These are phyloP conservation scores for Sclerotinia sclerotiorum DNA, from an alignment of 2,329 filamentous ascomycete genomes.

Conservation along the genomic window DNA sequence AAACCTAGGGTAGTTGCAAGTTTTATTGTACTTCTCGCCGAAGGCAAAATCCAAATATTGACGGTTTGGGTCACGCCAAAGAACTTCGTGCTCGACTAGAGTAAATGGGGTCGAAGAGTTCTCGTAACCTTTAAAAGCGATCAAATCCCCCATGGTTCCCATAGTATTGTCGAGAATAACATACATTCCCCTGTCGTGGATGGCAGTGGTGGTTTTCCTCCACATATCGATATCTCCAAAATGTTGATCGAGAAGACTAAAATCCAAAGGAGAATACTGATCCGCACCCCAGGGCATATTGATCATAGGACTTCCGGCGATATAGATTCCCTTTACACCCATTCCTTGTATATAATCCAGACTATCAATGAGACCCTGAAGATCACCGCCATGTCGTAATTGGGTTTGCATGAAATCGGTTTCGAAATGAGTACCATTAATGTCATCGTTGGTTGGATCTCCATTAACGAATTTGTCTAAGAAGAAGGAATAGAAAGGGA, in stretches of 20 bases:
- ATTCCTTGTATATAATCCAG: conserved; percentile 65
- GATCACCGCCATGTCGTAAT: conserved; percentile 62
- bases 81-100: conserved; percentile 52
- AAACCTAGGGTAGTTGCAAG: conserved; percentile 60
- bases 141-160: conserved; percentile 61
- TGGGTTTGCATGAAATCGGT: conserved; percentile 61
- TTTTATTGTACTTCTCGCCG: conserved; percentile 54
- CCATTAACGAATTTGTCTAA: conserved; percentile 65
- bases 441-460: conserved; percentile 59
- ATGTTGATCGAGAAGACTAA: conserved; percentile 63
- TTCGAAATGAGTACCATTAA: conserved; percentile 60
- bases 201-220: conserved; percentile 57
- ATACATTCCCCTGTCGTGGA: conserved; percentile 64
- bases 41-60: conserved; percentile 59
- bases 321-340: conserved; percentile 56
- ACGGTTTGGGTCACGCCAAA: conserved; percentile 53
- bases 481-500: conserved; percentile 66
- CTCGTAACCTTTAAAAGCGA: conserved; percentile 60
- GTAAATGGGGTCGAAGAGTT: conserved; percentile 59
- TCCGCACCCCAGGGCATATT: conserved; percentile 65
- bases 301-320: conserved; percentile 63
- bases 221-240: conserved; percentile 59
- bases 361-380: conserved; percentile 56
- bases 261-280: conserved; percentile 59
- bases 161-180: conserved; percentile 63